phyloP scores from a whole-genome alignment of 108 stramenopile species.

The Epipyxis sp. region DNA sequence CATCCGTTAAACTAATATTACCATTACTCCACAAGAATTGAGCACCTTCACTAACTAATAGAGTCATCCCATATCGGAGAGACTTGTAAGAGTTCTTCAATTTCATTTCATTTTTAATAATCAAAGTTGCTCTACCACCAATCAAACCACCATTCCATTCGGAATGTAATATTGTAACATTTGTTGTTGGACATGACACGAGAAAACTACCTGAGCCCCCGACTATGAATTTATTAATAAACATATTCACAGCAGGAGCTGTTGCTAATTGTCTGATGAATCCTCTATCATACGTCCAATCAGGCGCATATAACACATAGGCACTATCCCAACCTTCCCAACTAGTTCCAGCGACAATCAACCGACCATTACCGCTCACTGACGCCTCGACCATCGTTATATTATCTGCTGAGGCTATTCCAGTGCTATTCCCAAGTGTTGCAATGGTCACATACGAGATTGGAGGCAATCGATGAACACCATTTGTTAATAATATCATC shows the following conservation, averaged over 20 bases:
- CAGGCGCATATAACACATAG: background rate
- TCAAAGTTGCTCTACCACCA: background rate
- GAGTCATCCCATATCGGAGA: background rate
- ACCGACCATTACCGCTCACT: background rate
- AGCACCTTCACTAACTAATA: background rate
- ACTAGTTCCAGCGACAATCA: background rate
- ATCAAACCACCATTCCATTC: conserved; percentile 22
- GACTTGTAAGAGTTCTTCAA: background rate
- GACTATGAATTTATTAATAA: background rate
- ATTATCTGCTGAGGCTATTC: conserved; percentile 1
- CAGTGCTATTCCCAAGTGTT: background rate
- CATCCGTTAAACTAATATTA: conserved; percentile 4
- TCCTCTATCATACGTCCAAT: background rate
- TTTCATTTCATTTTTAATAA: background rate
- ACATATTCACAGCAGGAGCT: background rate
- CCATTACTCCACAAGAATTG: background rate
- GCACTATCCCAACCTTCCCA: conserved; percentile 22
- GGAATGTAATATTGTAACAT: background rate
- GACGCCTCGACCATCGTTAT: background rate
- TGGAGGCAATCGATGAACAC: conserved; percentile 12
- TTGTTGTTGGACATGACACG: background rate
- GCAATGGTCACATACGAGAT: background rate
- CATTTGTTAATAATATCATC: background rate
- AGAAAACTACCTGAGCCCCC: background rate
- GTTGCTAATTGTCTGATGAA: background rate